Percentiles rank a stretch among this genome's conserved stretches.
Conservation (phyloP, 176 grass and related monocot genomes). For the Hordeum vulgare region DNA sequence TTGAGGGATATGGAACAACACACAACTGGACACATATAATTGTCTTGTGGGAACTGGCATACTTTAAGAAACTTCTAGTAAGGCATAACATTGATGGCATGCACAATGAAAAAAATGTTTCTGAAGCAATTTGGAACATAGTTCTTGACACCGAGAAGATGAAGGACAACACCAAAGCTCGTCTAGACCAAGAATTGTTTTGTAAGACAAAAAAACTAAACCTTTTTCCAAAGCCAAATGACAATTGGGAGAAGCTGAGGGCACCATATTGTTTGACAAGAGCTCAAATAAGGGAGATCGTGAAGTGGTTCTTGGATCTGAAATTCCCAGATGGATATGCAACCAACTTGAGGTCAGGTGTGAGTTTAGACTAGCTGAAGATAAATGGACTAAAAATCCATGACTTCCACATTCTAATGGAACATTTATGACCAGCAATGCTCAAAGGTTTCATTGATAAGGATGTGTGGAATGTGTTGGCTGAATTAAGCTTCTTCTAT, state of each 20-base stretch:
- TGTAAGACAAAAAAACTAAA: not conserved
- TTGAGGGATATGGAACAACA: not conserved
- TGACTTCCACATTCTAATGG: constrained; percentile 23
- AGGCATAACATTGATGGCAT: constrained; percentile 9
- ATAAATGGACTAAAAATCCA: constrained; percentile 16
- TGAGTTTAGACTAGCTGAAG: not conserved
- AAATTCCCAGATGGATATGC: constrained; percentile 7
- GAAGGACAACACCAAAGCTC: constrained; percentile 13
- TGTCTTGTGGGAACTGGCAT: not conserved
- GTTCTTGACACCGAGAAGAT: not conserved
- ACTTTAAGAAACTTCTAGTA: not conserved
- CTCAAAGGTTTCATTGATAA: not conserved
- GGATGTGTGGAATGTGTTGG: not conserved
- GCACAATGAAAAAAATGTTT: constrained; percentile 22
- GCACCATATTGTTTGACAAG: not conserved
- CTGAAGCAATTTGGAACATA: not conserved
- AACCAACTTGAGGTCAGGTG: not conserved
- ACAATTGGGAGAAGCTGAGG: not conserved
- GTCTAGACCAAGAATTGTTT: not conserved
- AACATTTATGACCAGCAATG: not conserved
- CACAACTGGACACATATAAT: not conserved
- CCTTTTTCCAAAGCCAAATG: not conserved
- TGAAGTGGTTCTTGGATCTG: not conserved
- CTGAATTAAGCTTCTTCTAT: not conserved
- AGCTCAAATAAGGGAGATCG: not conserved